phyloP scores from a whole-genome alignment of 2,329 filamentous ascomycete genomes.

The Calonectria fujianensis region DNA sequence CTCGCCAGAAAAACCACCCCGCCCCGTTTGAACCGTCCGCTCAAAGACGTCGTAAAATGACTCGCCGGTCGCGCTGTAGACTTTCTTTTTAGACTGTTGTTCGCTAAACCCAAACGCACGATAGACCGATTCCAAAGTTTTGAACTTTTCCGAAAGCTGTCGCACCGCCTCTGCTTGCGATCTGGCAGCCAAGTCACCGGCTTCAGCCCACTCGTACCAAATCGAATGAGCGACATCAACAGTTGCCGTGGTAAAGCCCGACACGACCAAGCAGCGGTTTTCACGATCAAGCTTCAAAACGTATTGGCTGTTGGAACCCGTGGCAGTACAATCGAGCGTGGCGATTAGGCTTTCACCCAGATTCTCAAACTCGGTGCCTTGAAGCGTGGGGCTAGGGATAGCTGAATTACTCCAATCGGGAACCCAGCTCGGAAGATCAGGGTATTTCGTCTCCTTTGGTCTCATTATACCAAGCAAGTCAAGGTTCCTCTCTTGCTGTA shows the following conservation, averaged over 20 bases:
- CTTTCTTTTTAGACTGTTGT: background rate
- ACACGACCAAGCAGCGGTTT: background rate
- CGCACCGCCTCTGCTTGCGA: background rate
- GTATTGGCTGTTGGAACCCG: background rate
- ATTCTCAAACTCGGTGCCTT: background rate
- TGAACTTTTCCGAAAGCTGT: background rate
- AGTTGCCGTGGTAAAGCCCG: background rate
- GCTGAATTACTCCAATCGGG: conserved; percentile 1
- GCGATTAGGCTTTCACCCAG: background rate
- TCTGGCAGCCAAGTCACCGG: background rate
- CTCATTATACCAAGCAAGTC: background rate
- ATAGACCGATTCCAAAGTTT: background rate
- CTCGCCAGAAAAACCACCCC: too few relatives aligned
- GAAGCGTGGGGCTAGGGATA: background rate
- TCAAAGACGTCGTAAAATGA: background rate
- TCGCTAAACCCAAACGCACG: background rate
- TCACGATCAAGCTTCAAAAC: background rate
- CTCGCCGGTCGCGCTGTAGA: background rate
- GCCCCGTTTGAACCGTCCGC: background rate
- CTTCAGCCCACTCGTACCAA: background rate
- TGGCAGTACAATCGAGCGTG: background rate
- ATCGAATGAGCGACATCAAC: background rate
- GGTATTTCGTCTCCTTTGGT: background rate
- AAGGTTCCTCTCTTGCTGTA: background rate
- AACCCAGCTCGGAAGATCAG: background rate